These are phyloP conservation scores for Corniculantispora saksenae DNA, from an alignment of 2,329 filamentous ascomycete genomes.

Conservation along the genomic window DNA sequence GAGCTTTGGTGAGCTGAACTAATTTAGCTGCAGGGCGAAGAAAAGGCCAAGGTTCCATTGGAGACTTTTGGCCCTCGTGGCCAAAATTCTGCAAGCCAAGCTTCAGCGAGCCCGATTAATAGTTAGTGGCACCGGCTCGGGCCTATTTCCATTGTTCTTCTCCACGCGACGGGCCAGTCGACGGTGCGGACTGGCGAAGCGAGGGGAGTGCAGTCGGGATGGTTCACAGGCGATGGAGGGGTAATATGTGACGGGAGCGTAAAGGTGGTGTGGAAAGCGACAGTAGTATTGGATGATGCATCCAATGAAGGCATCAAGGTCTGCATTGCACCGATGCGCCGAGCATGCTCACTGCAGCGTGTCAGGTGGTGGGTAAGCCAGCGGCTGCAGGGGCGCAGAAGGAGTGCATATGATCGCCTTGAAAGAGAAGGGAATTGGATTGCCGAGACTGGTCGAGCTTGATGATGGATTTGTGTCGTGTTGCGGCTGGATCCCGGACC, in stretches of 20 bases:
- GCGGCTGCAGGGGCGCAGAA: neutral
- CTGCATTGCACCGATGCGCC: neutral
- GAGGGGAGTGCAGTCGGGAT: too few relatives aligned
- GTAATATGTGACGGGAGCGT: neutral
- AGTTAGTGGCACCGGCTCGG: neutral
- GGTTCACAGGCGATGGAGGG: too few relatives aligned
- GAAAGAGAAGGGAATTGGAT: neutral
- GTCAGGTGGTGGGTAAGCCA: conserved; percentile 1
- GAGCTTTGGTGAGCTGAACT: neutral
- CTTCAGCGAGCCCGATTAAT: neutral
- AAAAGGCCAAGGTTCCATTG: neutral
- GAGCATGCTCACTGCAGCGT: neutral
- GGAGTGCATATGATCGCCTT: neutral
- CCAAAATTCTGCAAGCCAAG: neutral
- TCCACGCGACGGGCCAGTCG: neutral
- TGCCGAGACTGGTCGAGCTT: neutral
- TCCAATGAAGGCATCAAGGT: neutral
- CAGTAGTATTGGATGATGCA: neutral
- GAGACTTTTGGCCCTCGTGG: neutral
- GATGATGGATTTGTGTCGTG: neutral
- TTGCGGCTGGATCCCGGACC: neutral
- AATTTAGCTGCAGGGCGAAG: neutral
- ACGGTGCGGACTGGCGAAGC: neutral
- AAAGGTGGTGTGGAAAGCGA: neutral
- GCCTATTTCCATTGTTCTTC: conserved; percentile 5